These are phyloP conservation scores for Schizopora paradoxa DNA, from an alignment of 1,284 basidiomycete species.

Conservation along the genomic window DNA sequence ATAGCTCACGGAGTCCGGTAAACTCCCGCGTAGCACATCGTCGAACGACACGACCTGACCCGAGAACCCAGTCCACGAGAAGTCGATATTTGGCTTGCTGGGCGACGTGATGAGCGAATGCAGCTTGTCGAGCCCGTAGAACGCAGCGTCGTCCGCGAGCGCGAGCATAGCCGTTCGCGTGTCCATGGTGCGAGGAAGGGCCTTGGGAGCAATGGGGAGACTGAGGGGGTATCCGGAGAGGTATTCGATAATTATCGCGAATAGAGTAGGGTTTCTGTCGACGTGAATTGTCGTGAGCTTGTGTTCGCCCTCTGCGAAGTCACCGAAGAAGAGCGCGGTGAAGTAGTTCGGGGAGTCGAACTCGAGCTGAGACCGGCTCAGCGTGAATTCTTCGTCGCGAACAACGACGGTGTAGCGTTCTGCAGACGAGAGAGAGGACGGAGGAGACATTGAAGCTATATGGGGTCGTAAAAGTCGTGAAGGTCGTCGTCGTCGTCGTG, in stretches of 20 bases:
- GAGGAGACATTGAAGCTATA: too few species aligned
- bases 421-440: too few species aligned
- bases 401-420: slow-evolving; percentile 16
- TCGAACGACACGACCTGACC: slow-evolving; percentile 17
- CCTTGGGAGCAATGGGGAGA: slow-evolving; percentile 16
- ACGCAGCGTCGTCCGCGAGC: slow-evolving; percentile 18
- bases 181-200: slow-evolving; percentile 18
- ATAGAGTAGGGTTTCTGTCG: slow-evolving; percentile 19
- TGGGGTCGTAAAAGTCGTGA: too few species aligned
- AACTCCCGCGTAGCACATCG: slow-evolving; percentile 17
- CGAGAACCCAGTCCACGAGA: slow-evolving; percentile 19
- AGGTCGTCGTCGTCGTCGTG: too few species aligned
- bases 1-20: slow-evolving; percentile 18
- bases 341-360: slow-evolving; percentile 21
- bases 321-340: slow-evolving; percentile 18
- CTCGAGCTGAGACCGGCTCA: slow-evolving; percentile 16
- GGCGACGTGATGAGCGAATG: slow-evolving; percentile 14
- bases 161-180: slow-evolving; percentile 12
- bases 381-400: slow-evolving; percentile 18
- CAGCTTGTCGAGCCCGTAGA: slow-evolving; percentile 17
- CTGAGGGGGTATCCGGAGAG: slow-evolving; percentile 19
- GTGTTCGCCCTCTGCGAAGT: slow-evolving; percentile 14
- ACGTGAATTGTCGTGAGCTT: slow-evolving; percentile 10
- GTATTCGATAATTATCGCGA: slow-evolving; percentile 20
- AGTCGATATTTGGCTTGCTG: slow-evolving; percentile 12